Percentiles rank a stretch among this genome's conserved stretches.
Evolutionary conservation across 108 stramenopile genomes (phyloP).

Genomic region (Schizochytrium sp.): DNA sequence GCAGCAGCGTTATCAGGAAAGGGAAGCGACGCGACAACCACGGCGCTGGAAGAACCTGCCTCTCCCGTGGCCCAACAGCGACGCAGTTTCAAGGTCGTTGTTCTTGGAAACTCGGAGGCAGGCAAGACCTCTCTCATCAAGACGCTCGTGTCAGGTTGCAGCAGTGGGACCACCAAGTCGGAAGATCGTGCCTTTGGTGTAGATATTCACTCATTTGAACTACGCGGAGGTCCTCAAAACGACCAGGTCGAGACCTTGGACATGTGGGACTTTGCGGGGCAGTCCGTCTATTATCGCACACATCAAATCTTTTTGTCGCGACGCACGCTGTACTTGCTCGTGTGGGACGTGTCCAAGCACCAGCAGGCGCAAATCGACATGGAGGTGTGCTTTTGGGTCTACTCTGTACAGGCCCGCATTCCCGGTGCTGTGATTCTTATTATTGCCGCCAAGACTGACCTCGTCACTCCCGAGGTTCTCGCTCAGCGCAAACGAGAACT

Average conservation of each 20-base stretch:
- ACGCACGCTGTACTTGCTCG: not conserved
- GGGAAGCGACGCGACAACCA: too few relatives aligned
- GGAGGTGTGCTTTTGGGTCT: slow-evolving; percentile 8
- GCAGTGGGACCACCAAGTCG: not conserved
- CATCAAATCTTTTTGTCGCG: not conserved
- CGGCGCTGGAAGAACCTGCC: too few relatives aligned
- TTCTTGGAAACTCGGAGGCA: not conserved
- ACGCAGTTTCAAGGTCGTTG: not conserved
- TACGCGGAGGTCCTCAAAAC: not conserved
- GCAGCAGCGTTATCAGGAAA: too few relatives aligned
- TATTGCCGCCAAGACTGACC: not conserved
- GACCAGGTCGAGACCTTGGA: not conserved
- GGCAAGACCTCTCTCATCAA: not conserved
- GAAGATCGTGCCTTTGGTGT: not conserved
- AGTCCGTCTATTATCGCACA: not conserved
- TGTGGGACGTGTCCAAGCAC: not conserved
- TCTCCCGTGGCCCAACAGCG: not conserved
- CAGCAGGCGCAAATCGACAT: not conserved
- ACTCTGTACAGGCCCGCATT: not conserved
- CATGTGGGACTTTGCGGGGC: slow-evolving; percentile 15
- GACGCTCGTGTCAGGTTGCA: not conserved
- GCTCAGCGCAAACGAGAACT: not conserved
- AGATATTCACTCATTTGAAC: not conserved
- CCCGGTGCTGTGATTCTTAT: not conserved
- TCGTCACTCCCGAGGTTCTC: not conserved